A percentile compares a stretch with the other conserved stretches of the same genome.
Conservation (phyloP, 768 basidiomycete genomes). For the Roridomyces roridus region DNA sequence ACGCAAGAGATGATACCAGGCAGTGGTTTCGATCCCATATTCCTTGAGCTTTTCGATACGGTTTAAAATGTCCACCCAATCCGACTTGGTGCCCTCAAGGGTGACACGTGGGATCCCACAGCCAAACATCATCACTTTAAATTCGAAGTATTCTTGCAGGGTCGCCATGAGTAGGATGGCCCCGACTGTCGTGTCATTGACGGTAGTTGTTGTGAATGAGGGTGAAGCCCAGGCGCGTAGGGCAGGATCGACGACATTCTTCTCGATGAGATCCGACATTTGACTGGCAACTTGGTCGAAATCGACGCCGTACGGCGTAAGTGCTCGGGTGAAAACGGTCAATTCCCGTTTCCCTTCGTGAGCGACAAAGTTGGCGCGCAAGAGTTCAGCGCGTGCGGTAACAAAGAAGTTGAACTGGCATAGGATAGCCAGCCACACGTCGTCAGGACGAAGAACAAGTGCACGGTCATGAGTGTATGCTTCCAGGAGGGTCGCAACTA, state of each 20-base stretch:
- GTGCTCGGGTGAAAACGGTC: background rate
- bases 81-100: conserved; percentile 45
- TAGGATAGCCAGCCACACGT: conserved; percentile 53
- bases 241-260: conserved; percentile 35
- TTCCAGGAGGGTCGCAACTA: conserved; percentile 3
- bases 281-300: conserved; percentile 32
- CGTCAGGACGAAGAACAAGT: conserved; percentile 54
- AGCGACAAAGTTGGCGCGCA: conserved; percentile 37
- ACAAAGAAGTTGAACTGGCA: conserved; percentile 48
- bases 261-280: conserved; percentile 30
- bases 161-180: conserved; percentile 50
- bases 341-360: conserved; percentile 33
- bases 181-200: conserved; percentile 41
- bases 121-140: conserved; percentile 28
- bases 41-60: conserved; percentile 45
- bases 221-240: conserved; percentile 49
- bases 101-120: conserved; percentile 54
- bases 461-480: conserved; percentile 17
- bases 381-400: conserved; percentile 39
- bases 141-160: conserved; percentile 47
- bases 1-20: conserved; percentile 47
- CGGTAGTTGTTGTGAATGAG: conserved; percentile 50
- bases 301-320: conserved; percentile 23
- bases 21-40: conserved; percentile 38
- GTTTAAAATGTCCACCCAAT: conserved; percentile 43